Base-by-base conservation (phyloP, 768 basidiomycete genomes). In the Amanita phalloides region DNA sequence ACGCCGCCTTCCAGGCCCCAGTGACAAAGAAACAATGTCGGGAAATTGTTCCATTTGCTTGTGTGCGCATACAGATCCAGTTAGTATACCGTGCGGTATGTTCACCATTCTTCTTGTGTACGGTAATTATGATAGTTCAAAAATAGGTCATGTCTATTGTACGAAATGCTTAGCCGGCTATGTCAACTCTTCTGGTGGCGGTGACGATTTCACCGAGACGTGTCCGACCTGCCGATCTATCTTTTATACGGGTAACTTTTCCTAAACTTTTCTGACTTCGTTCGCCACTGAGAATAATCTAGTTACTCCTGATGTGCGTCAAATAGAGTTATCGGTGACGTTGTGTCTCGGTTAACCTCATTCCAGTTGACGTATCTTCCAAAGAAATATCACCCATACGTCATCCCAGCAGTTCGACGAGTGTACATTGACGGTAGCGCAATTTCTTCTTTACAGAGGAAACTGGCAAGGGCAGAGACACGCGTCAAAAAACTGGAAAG, bases 141-240 rank as follows among this genome's bases (percentile, higher is more conserved):
- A 25, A 17, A 32, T 36, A 85, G 83, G 83, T 17, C 83, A 85
- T 56, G 66, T 85, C 11, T 80, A 79, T 60, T 85, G 83, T 62
- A 71, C 72, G 53, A 64, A 67, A 13, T 85, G 83, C 55, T 68
- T 85, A n/a, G 64, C 66, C 3, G 64, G 62, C 43, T 62, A 71
- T 46, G 68, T 72, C n/a, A 69, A 70, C 46, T 56, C 61, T 0
- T 65, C 68, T 8, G 56, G 58, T 9, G 64, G 65, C 46, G 3
- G 4, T 5, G 62, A 66, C 37, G 62, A 60, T 1, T 60, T 67
- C 50, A 68, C 66, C 48, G 67, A 76, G n/a, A 55, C 71, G 50
- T 86, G 83, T 56, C 82, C 83, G 0, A 72, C 75, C 0, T 86
- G 83, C 61, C 74, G 81, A 39, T 62, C 68, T 3, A 44, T 64